A percentile compares a stretch with the other conserved stretches of the same genome.
Evolutionary conservation across 2,329 filamentous ascomycete species (phyloP).

Genomic region (Triangularia setosa): DNA sequence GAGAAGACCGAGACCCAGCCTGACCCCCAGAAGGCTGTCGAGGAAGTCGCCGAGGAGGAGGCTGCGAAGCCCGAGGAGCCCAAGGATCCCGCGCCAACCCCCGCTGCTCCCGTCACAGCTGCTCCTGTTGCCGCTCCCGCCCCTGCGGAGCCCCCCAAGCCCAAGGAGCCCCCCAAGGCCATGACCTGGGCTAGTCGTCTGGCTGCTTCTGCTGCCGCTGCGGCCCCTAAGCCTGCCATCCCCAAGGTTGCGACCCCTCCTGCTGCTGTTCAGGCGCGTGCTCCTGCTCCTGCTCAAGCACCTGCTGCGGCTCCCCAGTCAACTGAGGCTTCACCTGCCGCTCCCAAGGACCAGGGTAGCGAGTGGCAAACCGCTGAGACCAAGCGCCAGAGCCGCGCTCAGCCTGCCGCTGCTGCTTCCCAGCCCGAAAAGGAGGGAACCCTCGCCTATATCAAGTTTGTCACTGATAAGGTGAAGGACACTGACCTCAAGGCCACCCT

Average conservation of each 20-base stretch:
- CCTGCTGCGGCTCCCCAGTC: constrained; percentile 38
- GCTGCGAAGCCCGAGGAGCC: constrained; percentile 61
- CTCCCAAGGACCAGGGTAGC: constrained; percentile 51
- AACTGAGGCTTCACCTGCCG: constrained; percentile 33
- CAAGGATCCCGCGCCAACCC: constrained; percentile 56
- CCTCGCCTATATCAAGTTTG: constrained; percentile 92
- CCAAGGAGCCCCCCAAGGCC: constrained; percentile 52
- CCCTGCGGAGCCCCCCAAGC: constrained; percentile 41
- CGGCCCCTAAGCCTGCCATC: constrained; percentile 42
- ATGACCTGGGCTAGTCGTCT: constrained; percentile 74
- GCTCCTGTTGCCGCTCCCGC: constrained; percentile 45
- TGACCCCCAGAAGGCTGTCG: constrained; percentile 47
- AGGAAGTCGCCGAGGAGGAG: constrained; percentile 54
- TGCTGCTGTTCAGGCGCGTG: constrained; percentile 48
- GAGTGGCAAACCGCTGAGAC: constrained; percentile 92
- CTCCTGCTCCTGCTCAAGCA: constrained; percentile 50
- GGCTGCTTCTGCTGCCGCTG: constrained; percentile 54
- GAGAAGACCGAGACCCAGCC: constrained; percentile 38
- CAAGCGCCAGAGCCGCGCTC: constrained; percentile 75
- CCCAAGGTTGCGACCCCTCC: constrained; percentile 56
- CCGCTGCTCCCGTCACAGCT: constrained; percentile 46
- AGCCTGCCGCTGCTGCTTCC: constrained; percentile 56
- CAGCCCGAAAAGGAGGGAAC: constrained; percentile 69
- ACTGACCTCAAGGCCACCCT: constrained; percentile 68
- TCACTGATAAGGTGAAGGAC: constrained; percentile 80